Evolutionary conservation across 805 yeast genomes (phyloP).

Genomic region (Metschnikowia vanudenii): DNA sequence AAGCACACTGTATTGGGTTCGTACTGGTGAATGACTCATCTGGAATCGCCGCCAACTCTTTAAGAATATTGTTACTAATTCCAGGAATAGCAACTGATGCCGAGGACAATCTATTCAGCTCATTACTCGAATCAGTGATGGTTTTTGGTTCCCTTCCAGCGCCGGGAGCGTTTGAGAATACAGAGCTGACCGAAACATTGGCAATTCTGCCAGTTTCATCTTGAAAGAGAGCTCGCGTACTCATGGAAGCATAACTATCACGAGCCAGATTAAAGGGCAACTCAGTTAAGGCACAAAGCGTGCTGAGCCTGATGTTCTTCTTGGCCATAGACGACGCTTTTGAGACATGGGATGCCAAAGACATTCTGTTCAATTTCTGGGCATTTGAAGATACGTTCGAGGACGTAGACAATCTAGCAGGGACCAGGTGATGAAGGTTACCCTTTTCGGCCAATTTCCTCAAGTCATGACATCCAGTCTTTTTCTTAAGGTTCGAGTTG

Average conservation of each 20-base stretch:
- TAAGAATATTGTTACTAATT: constrained; percentile 39
- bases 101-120: constrained; percentile 13
- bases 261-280: constrained; percentile 32
- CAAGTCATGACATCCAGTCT: constrained; percentile 48
- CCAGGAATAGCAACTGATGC: constrained; percentile 56
- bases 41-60: constrained; percentile 77
- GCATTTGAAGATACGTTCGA: constrained; percentile 8
- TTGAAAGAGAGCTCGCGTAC: constrained; percentile 4
- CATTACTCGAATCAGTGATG: background rate
- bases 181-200: constrained; percentile 31
- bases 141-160: constrained; percentile 5
- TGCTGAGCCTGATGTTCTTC: constrained; percentile 37
- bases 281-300: constrained; percentile 40
- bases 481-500: constrained; percentile 42
- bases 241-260: constrained; percentile 12
- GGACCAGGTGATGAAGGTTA: background rate
- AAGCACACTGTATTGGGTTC: constrained; percentile 73
- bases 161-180: constrained; percentile 26
- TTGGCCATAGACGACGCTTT: constrained; percentile 27
- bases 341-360: constrained; percentile 18
- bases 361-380: constrained; percentile 2
- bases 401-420: constrained; percentile 7
- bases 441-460: constrained; percentile 26
- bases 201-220: constrained; percentile 27
- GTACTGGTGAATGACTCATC: constrained; percentile 64